A percentile compares a stretch with the other conserved stretches of the same genome.
Evolutionary conservation across 73 alveolate genomes (phyloP).

Genomic region (Tetrahymena elliotti): DNA sequence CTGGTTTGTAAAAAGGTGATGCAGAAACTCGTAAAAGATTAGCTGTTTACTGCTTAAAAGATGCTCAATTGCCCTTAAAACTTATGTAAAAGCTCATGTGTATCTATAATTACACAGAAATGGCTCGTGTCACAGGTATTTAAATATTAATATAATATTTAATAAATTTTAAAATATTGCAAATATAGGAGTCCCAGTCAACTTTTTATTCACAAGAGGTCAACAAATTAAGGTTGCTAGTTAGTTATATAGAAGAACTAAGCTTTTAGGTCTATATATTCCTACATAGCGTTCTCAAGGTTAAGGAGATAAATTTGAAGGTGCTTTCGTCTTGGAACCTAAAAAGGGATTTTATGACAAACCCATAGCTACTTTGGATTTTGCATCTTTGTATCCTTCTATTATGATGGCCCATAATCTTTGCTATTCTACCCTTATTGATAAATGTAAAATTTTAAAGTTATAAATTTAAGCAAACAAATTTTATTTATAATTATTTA

Average conservation of each 20-base stretch:
- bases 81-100: constrained; percentile 93
- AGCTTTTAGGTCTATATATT: constrained; percentile 70
- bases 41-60: constrained; percentile 98
- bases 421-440: constrained; percentile 88
- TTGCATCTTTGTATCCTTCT: constrained; percentile 99
- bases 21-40: constrained; percentile 94
- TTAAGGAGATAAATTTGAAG: constrained; percentile 94
- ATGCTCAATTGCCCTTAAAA: constrained; percentile 83
- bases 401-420: constrained; percentile 99
- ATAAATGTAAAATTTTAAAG: not conserved
- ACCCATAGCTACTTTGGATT: constrained; percentile 99
- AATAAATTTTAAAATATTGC: not conserved
- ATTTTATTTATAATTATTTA: constrained; percentile 30
- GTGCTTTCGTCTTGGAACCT: constrained; percentile 98
- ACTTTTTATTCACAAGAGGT: constrained; percentile 93
- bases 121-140: constrained; percentile 98
- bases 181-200: constrained; percentile 70
- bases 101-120: constrained; percentile 89
- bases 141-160: not conserved
- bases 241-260: constrained; percentile 83
- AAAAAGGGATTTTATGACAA: constrained; percentile 84
- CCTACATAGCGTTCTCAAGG: constrained; percentile 78
- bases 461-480: constrained; percentile 10
- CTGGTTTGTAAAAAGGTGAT: constrained; percentile 45
- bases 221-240: constrained; percentile 94